Base-by-base conservation (phyloP, 768 basidiomycete species). In the Termitomyces sp. region DNA sequence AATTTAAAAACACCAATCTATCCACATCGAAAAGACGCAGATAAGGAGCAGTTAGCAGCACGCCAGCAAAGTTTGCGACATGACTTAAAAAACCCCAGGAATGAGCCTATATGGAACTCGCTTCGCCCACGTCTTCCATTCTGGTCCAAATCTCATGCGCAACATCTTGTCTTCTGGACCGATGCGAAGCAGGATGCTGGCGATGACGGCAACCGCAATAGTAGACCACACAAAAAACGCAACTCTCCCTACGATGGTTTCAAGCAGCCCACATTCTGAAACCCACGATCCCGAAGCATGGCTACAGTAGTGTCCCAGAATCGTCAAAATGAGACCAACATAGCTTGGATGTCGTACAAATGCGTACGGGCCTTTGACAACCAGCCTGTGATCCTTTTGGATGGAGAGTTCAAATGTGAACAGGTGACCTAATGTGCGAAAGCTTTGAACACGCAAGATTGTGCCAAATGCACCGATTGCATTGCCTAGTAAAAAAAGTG, bases 261-360 rank as follows among this genome's bases (percentile, higher is more conserved):
- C 60, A 50, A 70, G 59, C 14, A 72, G 11, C 5, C 69, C 72
- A 38, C 70, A 74, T 57, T 73, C 68, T 28, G 56, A 61, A 35
- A 74, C 58, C 73, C 71, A 76, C 5, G 74, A 74, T 5, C 71
- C 71, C 2, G 61, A 57, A 0, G 64, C 61, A 46, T 70, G 68
- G 56, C 59, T 63, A 30, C 61, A 64, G 47, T 64, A 64, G 14
- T 63, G 59, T 9, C 67, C 71, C n/a, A 70, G 13, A 20, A 73
- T 61, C n/a, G 66, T 67, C 41, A 72, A 44, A 22, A 72, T 71
- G 16, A 74, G 59, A 10, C 67, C 72, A 16, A 65, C 66, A 57
- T 77, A 77, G 60, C 74, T 74, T 3, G 76, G 76, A 58, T 77
- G 75, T 40, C 75, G 68, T 16, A 76, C 66, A 46, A 68, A 52